A percentile compares a stretch with the other conserved stretches of the same genome.
Evolutionary conservation across 768 basidiomycete species (phyloP).

Genomic region (Gelatoporia subvermispora): DNA sequence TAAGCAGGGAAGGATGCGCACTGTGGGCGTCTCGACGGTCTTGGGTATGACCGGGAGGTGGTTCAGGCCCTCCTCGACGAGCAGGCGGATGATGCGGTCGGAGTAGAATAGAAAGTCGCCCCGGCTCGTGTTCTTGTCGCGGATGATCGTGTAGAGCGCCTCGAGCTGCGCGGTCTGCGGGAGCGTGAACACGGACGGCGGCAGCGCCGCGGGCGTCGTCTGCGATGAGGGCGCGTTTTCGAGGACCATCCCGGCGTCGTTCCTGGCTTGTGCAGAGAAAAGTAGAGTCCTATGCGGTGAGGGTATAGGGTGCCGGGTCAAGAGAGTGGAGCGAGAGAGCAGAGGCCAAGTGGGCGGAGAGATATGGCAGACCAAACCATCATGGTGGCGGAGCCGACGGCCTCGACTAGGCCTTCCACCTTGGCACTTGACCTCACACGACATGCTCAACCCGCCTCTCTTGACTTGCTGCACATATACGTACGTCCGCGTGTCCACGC

Average conservation of each 20-base stretch:
- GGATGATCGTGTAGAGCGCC: conserved; percentile 91
- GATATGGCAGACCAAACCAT: no score
- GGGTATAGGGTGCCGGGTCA: not conserved
- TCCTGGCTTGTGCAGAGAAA: no score
- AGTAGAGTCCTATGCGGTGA: not conserved
- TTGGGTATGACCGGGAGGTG: conserved; percentile 75
- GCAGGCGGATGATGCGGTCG: conserved; percentile 81
- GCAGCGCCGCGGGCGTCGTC: conserved; percentile 39
- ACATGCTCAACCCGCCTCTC: no score
- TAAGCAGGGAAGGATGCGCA: conserved; percentile 21
- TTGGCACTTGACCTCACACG: no score
- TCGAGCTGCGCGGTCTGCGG: conserved; percentile 91
- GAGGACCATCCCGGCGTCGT: conserved; percentile 12
- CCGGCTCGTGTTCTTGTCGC: conserved; percentile 80
- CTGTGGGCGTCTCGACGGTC: conserved; percentile 80
- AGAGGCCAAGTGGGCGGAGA: no score
- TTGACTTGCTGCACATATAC: no score
- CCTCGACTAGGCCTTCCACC: no score
- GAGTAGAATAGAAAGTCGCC: conserved; percentile 97
- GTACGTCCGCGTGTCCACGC: no score
- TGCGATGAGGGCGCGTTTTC: conserved; percentile 29
- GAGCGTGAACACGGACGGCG: conserved; percentile 83
- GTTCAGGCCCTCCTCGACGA: conserved; percentile 86
- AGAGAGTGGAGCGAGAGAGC: not conserved
- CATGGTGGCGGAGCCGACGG: no score